A percentile compares a stretch with the other conserved stretches of the same genome.
phyloP scores from a whole-genome alignment of 2,329 filamentous ascomycete species.

The Berkeleyomyces basicola region DNA sequence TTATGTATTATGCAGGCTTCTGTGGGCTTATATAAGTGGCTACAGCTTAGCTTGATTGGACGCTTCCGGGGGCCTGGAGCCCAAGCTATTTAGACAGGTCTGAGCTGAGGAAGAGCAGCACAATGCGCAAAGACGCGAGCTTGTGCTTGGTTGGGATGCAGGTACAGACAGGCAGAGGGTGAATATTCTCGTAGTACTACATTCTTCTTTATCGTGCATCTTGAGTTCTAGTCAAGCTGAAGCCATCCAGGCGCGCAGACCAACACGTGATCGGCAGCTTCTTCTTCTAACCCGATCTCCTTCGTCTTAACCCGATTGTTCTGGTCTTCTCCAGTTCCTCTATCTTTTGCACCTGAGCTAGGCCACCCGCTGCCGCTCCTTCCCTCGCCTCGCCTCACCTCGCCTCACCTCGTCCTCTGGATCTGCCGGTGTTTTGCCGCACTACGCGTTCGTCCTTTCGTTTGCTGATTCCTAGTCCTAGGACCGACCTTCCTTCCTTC shows the following conservation, averaged over 20 bases:
- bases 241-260: too few species aligned
- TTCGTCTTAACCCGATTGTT: too few species aligned
- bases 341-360: neutral
- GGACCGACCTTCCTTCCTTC: neutral
- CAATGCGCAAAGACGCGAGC: too few species aligned
- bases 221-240: too few species aligned
- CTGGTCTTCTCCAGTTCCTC: neutral
- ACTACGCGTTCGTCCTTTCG: neutral
- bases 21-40: neutral
- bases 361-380: neutral
- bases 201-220: too few species aligned
- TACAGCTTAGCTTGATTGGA: neutral
- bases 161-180: too few species aligned
- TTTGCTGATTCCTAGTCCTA: neutral
- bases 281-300: neutral
- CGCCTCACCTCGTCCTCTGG: neutral
- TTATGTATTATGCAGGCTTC: too few species aligned
- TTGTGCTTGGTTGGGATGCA: too few species aligned
- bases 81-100: too few species aligned
- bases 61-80: too few species aligned
- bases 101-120: too few species aligned
- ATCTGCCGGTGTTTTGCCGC: neutral
- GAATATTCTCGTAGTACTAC: too few species aligned
- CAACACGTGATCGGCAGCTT: neutral
- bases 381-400: neutral